Evolutionary conservation across 2,329 filamentous ascomycete species (phyloP).

Genomic region (Magnaporthiopsis incrustans): DNA sequence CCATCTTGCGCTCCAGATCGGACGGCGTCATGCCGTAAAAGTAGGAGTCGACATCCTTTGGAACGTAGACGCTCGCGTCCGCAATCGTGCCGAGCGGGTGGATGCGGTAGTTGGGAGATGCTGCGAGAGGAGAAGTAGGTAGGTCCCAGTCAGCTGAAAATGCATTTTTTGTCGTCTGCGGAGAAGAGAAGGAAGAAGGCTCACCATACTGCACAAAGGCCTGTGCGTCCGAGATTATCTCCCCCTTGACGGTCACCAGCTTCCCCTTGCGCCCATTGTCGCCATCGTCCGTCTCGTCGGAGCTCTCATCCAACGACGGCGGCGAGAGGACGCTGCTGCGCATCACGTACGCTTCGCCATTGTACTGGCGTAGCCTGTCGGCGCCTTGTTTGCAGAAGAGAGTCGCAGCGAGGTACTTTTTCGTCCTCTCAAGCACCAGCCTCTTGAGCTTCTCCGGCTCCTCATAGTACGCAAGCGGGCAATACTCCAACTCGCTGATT

Average conservation of each 20-base stretch:
- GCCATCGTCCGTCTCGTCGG: no score
- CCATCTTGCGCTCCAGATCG: not conserved
- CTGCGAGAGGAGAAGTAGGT: no score
- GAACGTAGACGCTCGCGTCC: not conserved
- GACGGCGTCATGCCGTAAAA: not conserved
- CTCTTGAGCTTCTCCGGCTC: not conserved
- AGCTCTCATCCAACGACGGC: not conserved
- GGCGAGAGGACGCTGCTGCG: not conserved
- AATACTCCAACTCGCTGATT: not conserved
- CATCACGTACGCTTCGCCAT: not conserved
- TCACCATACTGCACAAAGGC: not conserved
- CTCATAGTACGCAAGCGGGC: not conserved
- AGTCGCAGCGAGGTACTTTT: not conserved
- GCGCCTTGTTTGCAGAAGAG: not conserved
- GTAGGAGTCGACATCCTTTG: not conserved
- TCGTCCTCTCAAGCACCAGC: not conserved
- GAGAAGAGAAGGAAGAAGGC: no score
- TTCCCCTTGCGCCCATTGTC: no score
- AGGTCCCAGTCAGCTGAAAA: no score
- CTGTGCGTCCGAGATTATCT: not conserved
- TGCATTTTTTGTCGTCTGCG: no score
- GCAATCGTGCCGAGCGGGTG: not conserved
- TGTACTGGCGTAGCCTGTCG: not conserved
- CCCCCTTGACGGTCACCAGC: no score
- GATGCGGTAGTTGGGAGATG: not conserved